Evolutionary conservation across 2,329 filamentous ascomycete genomes (phyloP).

Genomic region (Fusarium lateritium): DNA sequence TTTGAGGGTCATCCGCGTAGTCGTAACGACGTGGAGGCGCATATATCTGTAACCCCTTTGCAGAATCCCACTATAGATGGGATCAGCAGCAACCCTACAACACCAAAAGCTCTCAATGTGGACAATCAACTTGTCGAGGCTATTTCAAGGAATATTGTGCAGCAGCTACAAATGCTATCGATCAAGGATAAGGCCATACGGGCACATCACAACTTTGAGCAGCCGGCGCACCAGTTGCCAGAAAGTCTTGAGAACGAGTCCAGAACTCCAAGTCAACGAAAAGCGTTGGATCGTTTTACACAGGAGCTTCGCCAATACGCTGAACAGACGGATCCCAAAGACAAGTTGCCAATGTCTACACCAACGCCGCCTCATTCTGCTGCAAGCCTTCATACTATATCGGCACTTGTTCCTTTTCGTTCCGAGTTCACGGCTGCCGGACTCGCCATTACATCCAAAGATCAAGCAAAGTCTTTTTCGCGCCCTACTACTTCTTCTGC

Average conservation of each 20-base stretch:
- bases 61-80: constrained; percentile 33
- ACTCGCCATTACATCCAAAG: constrained; percentile 68
- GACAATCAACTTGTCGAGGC: constrained; percentile 61
- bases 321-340: constrained; percentile 55
- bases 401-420: constrained; percentile 67
- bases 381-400: constrained; percentile 65
- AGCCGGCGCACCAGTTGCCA: constrained; percentile 4
- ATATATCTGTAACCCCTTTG: background rate
- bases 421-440: constrained; percentile 68
- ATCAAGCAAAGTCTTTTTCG: constrained; percentile 56
- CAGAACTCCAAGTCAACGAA: constrained; percentile 61
- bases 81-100: constrained; percentile 25
- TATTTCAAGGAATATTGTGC: constrained; percentile 61
- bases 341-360: constrained; percentile 57
- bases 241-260: constrained; percentile 49
- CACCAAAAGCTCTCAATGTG: constrained; percentile 51
- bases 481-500: constrained; percentile 23
- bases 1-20: background rate
- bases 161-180: constrained; percentile 61
- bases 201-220: background rate
- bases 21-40: background rate
- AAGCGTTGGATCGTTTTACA: constrained; percentile 57
- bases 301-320: constrained; percentile 51
- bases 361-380: constrained; percentile 59
- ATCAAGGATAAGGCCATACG: constrained; percentile 34